Evolutionary conservation across 345 rosid genomes (phyloP), one percentile per base, ranked within the genome.

Genomic region (Raphanus raphanistrum): DNA sequence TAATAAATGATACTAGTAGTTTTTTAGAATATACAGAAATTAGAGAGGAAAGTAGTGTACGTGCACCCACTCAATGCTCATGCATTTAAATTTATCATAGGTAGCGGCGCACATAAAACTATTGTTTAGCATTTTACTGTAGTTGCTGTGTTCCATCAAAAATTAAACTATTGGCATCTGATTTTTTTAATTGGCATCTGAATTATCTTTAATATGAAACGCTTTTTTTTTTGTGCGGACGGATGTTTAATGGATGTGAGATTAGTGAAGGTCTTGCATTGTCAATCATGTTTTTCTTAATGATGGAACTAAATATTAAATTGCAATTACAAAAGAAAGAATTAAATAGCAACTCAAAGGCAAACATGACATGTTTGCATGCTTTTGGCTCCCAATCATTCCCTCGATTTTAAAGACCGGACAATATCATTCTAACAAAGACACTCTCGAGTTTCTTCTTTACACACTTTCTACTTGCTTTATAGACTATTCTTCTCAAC

Each of bases 311-410:
- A 38, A 64, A 38, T 55, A 55, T 52, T 2, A 16, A 50, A 28
- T 28, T 2, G 31, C 31, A 28, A 28, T 4, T 28, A 2, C 21
- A 21, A 21, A 21, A 21, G 21, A 21, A 21, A 21, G 21, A 21
- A 21, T 28, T 2, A 28, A 28, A 77, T 70, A 54, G 63, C 15
- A 50, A 70, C 15, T 4, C 21, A 65, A 65, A 71, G 67, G 62
- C 36, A 32, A 48, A 71, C 17, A 48, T 48, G 55, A 48, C 55
- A 48, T 78, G 55, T 45, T 58, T 78, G 73, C 81, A 78, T 78
- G 81, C 81, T 78, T 71, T 72, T 58, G 81, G 63, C 21, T 59
- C 33, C 61, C 61, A 78, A 77, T 78, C 77, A 78, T 78, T 78
- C 43, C 57, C 62, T 72, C 73, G 32, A 45, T 66, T 66, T 59